Base-by-base conservation (phyloP, 805 yeast genomes). In the Grigorovia yakushimaensis region DNA sequence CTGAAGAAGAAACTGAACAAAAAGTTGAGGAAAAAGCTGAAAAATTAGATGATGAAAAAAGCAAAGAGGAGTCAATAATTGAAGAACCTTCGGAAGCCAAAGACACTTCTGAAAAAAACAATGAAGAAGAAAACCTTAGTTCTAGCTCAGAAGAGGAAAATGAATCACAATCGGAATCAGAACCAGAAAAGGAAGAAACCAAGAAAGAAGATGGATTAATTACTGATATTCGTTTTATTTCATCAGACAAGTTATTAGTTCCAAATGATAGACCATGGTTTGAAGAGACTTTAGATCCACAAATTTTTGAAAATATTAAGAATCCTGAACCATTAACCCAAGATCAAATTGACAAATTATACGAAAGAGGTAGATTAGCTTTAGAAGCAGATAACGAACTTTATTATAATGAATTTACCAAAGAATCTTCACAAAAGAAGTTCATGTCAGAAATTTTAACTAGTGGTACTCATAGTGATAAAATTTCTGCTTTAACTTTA, bases 391-490 rank as follows among this genome's bases (percentile, higher is more conserved):
- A 93, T 50, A 88, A 87, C 64, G 73, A 76, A 48, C 58, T 72
- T 0, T 91, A 85, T 62, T 74, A 78, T 51, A 82, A 80, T 51
- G 94, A 83, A 61, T 82, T 82, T 61, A 77, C 84, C 47, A 80
- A 80, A 53, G 77, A 82, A 47, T 79, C 83, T 38, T 84, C 94
- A 5, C 96, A 85, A 70, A 81, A 79, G 62, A 83, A 86, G 73
- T 91, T 91, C 65, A 78, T 88, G 73, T 77, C 91, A 1, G 94
- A 91, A 66, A 83, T 93, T 55, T 76, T 93, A 58, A 74, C 88
- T 5, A 83, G 80, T 54, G 98, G 98, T 85, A 93, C 98, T 0
- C 73, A 91, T 57, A 83, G 81, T 57, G 98, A 93, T 82, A 88
- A 93, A 69, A 85, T 93, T 47, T 86, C 96, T 43, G 96, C 98